These are phyloP conservation scores for Calonectria hongkongensis DNA, from an alignment of 2,329 filamentous ascomycete species.

Conservation along the genomic window DNA sequence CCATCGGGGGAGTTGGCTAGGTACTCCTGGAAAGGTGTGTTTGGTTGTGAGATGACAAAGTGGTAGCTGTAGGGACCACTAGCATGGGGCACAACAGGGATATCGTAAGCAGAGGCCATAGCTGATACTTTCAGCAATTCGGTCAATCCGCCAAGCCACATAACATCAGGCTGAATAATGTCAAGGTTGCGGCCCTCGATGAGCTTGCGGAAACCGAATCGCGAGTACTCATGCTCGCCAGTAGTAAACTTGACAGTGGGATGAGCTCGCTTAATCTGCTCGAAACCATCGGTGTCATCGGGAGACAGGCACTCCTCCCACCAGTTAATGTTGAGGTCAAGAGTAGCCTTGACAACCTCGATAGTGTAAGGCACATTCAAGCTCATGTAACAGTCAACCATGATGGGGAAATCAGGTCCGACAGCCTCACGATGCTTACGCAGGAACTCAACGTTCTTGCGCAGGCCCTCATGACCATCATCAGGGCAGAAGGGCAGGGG, in stretches of 20 bases:
- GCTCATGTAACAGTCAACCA: constrained; percentile 98
- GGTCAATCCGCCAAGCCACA: constrained; percentile 97
- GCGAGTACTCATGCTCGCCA: constrained; percentile 95
- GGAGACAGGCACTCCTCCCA: constrained; percentile 96
- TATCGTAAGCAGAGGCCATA: constrained; percentile 93
- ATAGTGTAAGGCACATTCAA: constrained; percentile 95
- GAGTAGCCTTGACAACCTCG: constrained; percentile 88
- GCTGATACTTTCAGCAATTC: constrained; percentile 92
- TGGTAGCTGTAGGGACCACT: constrained; percentile 97
- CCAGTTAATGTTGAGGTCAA: constrained; percentile 94
- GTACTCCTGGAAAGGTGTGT: constrained; percentile 97
- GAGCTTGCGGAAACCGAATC: constrained; percentile 95
- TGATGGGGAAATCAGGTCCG: constrained; percentile 92
- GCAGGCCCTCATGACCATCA: constrained; percentile 86
- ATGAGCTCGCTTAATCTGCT: constrained; percentile 91
- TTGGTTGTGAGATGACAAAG: constrained; percentile 94
- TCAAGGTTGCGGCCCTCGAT: constrained; percentile 94
- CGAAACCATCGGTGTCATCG: constrained; percentile 94
- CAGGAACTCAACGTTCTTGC: constrained; percentile 93
- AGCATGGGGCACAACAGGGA: constrained; percentile 95
- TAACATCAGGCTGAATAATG: constrained; percentile 96
- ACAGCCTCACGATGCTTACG: constrained; percentile 89
- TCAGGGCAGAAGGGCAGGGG: constrained; percentile 92
- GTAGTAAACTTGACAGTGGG: constrained; percentile 95
- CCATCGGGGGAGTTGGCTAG: constrained; percentile 94